Evolutionary conservation across 805 yeast genomes (phyloP).

Genomic region (Barnettozyma pratensis): DNA sequence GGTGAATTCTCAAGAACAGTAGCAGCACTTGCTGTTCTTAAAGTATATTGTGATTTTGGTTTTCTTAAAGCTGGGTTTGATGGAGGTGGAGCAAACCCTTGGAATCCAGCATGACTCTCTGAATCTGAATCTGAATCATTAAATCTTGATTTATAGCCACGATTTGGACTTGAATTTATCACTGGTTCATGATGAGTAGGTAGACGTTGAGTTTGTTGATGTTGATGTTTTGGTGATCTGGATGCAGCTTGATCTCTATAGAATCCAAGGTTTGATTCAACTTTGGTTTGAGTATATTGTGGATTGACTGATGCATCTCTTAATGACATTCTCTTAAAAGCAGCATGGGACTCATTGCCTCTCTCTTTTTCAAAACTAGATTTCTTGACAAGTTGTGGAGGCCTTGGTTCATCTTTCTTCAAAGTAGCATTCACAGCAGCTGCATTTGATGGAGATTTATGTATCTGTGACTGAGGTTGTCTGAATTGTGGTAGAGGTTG

Average conservation of each 20-base stretch:
- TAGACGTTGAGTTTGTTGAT: slow-evolving; percentile 7
- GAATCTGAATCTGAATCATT: slow-evolving; percentile 61
- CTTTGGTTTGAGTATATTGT: slow-evolving; percentile 6
- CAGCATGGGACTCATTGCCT: slow-evolving; percentile 27
- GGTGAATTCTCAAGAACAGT: slow-evolving; percentile 18
- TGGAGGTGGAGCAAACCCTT: slow-evolving; percentile 18
- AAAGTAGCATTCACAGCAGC: slow-evolving; percentile 45
- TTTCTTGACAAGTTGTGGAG: slow-evolving; percentile 16
- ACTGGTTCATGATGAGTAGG: neutral
- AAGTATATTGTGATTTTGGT: slow-evolving; percentile 20
- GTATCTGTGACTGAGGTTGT: neutral
- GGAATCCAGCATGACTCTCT: slow-evolving; percentile 25
- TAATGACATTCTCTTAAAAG: slow-evolving; percentile 32
- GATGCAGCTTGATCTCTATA: slow-evolving; percentile 23
- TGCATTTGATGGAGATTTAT: slow-evolving; percentile 19
- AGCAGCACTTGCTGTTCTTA: slow-evolving; percentile 25
- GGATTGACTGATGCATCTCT: slow-evolving; percentile 27
- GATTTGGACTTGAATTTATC: neutral
- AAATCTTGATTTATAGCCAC: slow-evolving; percentile 47
- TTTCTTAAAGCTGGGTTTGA: slow-evolving; percentile 16
- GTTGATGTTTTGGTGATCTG: slow-evolving; percentile 13
- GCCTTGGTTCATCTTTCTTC: slow-evolving; percentile 37
- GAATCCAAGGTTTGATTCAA: slow-evolving; percentile 22
- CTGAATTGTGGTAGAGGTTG: neutral
- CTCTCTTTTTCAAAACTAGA: slow-evolving; percentile 56